Evolutionary conservation across 2,329 filamentous ascomycete species (phyloP).

Genomic region (Fusarium decemcellulare): DNA sequence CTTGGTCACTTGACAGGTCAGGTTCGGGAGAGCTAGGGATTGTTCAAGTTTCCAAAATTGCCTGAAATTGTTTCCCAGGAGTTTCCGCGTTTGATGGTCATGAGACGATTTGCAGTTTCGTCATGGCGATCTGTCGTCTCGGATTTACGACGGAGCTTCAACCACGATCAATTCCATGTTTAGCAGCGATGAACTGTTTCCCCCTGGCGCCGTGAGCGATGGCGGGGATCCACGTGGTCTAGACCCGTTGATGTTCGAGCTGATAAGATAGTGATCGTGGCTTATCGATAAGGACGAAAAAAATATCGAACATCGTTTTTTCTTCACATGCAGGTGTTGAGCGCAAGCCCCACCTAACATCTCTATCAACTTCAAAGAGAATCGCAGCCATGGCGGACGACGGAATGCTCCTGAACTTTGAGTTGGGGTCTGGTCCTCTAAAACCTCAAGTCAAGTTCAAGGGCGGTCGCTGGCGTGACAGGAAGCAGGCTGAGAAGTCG

Average conservation of each 20-base stretch:
- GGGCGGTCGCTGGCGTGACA: slow-evolving; percentile 94
- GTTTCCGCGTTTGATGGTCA: slow-evolving; percentile 8
- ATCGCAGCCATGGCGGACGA: slow-evolving; percentile 83
- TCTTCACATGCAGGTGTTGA: slow-evolving; percentile 30
- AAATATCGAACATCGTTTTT: slow-evolving; percentile 40
- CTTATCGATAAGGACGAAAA: slow-evolving; percentile 45
- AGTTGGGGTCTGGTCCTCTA: slow-evolving; percentile 77
- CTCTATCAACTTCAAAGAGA: slow-evolving; percentile 32
- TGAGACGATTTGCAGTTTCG: slow-evolving; percentile 5
- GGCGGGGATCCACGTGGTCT: background rate
- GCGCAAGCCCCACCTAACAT: slow-evolving; percentile 40
- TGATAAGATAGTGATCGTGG: slow-evolving; percentile 23
- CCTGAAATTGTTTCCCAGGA: background rate
- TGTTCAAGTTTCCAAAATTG: slow-evolving; percentile 11
- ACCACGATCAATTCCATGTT: background rate
- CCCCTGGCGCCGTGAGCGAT: too few species aligned
- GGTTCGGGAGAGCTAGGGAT: slow-evolving; percentile 12
- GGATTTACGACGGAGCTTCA: slow-evolving; percentile 19
- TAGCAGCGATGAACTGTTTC: too few species aligned
- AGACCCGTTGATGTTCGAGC: background rate
- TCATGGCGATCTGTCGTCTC: slow-evolving; percentile 8
- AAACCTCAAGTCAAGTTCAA: slow-evolving; percentile 78
- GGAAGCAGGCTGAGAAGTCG: slow-evolving; percentile 74
- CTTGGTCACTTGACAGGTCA: slow-evolving; percentile 33
- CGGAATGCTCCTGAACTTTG: slow-evolving; percentile 95